These are phyloP conservation scores for Gastrodia elata DNA, from an alignment of 106 monocot genomes.

Conservation along the genomic window DNA sequence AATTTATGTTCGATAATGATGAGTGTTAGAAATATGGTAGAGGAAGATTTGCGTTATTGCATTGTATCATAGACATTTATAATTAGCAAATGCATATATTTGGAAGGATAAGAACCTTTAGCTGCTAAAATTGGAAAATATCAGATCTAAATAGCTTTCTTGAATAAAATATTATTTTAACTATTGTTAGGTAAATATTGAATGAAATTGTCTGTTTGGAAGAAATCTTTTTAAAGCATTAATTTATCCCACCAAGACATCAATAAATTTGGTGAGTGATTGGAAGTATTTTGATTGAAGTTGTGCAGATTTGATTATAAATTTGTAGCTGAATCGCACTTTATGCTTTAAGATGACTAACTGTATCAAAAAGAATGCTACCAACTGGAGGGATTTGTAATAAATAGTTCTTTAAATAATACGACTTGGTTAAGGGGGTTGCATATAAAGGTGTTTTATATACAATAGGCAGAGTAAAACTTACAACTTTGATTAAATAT, in stretches of 20 bases:
- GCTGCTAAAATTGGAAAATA: too few species aligned
- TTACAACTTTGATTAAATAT: too few species aligned
- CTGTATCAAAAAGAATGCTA: neutral
- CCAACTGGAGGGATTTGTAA: neutral
- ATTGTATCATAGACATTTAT: neutral
- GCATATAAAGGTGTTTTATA: neutral
- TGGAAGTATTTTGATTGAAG: neutral
- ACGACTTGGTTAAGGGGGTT: neutral
- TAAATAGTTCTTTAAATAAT: neutral
- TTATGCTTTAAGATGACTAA: neutral
- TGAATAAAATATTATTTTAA: neutral
- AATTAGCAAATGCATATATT: neutral
- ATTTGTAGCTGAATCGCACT: neutral
- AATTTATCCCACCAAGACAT: neutral
- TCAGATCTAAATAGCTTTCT: neutral
- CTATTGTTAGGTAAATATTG: neutral
- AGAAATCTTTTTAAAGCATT: neutral
- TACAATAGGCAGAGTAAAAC: neutral
- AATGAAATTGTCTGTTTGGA: neutral
- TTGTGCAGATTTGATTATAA: neutral
- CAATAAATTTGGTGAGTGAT: neutral
- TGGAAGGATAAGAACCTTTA: neutral
- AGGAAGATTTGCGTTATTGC: neutral
- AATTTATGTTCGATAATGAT: too few species aligned
- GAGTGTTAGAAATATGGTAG: neutral